Conservation (phyloP, 768 basidiomycete genomes). For the Termitomyces sp. region DNA sequence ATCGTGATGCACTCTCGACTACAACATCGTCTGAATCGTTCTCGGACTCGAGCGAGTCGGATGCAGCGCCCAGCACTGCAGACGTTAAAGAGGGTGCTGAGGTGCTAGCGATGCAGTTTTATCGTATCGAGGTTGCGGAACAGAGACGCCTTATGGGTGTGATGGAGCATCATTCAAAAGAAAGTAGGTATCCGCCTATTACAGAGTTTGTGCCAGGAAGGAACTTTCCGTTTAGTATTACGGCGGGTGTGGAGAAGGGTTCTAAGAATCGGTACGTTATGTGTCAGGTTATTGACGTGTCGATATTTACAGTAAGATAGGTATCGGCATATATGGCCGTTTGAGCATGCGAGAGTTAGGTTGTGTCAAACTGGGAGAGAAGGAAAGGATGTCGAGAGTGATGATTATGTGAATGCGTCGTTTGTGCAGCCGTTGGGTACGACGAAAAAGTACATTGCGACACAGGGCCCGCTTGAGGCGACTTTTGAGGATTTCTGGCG, state of each 20-base stretch:
- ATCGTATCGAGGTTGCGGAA: slow-evolving; percentile 88
- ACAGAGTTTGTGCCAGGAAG: slow-evolving; percentile 2
- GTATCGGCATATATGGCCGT: slow-evolving; percentile 97
- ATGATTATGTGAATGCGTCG: slow-evolving; percentile 96
- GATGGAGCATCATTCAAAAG: slow-evolving; percentile 86
- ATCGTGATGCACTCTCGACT: slow-evolving; percentile 22
- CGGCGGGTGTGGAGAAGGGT: slow-evolving; percentile 93
- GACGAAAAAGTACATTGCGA: slow-evolving; percentile 84
- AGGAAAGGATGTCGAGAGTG: slow-evolving; percentile 22
- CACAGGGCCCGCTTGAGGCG: slow-evolving; percentile 89
- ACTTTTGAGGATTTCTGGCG: slow-evolving; percentile 96
- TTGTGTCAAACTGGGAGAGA: slow-evolving; percentile 39
- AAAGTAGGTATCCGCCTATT: slow-evolving; percentile 35
- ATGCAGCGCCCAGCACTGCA: slow-evolving; percentile 27
- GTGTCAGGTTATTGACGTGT: not conserved
- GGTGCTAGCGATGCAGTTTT: slow-evolving; percentile 88
- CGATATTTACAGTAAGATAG: slow-evolving; percentile 29
- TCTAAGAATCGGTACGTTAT: slow-evolving; percentile 77
- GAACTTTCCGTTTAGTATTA: slow-evolving; percentile 86
- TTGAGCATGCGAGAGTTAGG: slow-evolving; percentile 89
- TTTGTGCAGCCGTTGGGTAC: slow-evolving; percentile 88
- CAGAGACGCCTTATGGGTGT: slow-evolving; percentile 85
- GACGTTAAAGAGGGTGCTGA: slow-evolving; percentile 70
- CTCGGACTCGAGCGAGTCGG: slow-evolving; percentile 28
- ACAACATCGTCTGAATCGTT: slow-evolving; percentile 33